These are phyloP conservation scores for Pyricularia pennisetigena DNA, from an alignment of 2,329 filamentous ascomycete genomes.

Conservation along the genomic window DNA sequence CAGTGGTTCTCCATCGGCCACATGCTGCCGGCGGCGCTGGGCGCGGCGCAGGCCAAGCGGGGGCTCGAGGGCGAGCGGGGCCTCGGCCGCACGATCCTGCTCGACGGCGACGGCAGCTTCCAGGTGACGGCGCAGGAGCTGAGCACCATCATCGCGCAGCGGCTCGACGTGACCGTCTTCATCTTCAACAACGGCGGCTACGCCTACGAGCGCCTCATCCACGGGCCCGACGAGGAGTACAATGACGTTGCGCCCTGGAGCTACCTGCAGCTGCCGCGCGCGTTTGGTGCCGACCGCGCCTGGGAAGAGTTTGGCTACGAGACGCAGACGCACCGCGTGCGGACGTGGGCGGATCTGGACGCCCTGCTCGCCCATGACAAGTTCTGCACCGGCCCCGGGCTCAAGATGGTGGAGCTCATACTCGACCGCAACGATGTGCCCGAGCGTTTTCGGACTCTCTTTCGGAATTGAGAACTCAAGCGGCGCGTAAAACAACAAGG, in stretches of 20 bases:
- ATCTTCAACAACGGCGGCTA: constrained; percentile 83
- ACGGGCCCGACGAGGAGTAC: constrained; percentile 69
- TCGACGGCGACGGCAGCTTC: constrained; percentile 83
- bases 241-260: constrained; percentile 75
- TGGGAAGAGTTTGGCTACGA: constrained; percentile 1
- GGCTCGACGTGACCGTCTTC: constrained; percentile 72
- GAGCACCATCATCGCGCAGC: constrained; percentile 70
- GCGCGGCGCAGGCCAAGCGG: constrained; percentile 4
- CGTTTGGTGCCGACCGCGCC: constrained; percentile 10
- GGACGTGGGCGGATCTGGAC: constrained; percentile 5
- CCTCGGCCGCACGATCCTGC: constrained; percentile 55
- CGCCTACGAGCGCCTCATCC: constrained; percentile 82
- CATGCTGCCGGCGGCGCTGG: constrained; percentile 6
- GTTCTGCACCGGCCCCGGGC: background rate
- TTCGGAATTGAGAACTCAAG: background rate
- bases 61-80: constrained; percentile 45
- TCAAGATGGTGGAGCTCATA: constrained; percentile 4
- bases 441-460: background rate
- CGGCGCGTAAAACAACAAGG: background rate
- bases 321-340: background rate
- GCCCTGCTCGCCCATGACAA: background rate
- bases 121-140: constrained; percentile 79
- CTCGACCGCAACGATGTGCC: background rate
- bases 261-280: constrained; percentile 28
- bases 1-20: constrained; percentile 8